phyloP scores from a whole-genome alignment of 257 asterid species.

The Salvia rosmarinus region DNA sequence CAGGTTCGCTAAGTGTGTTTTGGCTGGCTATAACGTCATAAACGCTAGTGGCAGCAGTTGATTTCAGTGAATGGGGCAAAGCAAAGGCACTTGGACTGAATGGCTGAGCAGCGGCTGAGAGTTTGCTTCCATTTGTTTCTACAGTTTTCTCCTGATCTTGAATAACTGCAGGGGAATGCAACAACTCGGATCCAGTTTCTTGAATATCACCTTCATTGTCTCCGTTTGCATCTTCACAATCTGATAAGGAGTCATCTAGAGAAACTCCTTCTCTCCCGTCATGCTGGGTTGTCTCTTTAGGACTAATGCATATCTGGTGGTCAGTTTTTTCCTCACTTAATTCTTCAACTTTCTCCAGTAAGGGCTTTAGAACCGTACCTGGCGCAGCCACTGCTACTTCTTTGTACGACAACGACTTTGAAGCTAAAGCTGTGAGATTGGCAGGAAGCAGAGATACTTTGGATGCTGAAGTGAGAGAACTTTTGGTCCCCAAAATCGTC shows the following conservation, averaged over 20 bases:
- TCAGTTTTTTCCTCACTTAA: constrained; percentile 64
- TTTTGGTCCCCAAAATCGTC: constrained; percentile 52
- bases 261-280: constrained; percentile 48
- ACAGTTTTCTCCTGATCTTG: constrained; percentile 66
- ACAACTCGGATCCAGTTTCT: constrained; percentile 49
- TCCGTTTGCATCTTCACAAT: constrained; percentile 50
- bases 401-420: constrained; percentile 88
- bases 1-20: constrained; percentile 60
- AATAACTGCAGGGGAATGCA: constrained; percentile 43
- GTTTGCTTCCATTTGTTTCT: constrained; percentile 81
- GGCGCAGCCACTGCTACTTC: constrained; percentile 96
- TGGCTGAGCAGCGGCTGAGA: constrained; percentile 93
- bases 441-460: constrained; percentile 56
- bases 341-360: constrained; percentile 82
- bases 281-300: constrained; percentile 56
- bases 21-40: constrained; percentile 71
- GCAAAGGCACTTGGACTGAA: constrained; percentile 79
- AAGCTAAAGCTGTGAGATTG: constrained; percentile 69
- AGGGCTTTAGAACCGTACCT: constrained; percentile 97
- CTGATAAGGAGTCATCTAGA: constrained; percentile 48
- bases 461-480: constrained; percentile 49
- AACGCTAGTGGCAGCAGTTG: constrained; percentile 54
- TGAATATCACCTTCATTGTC: constrained; percentile 49
- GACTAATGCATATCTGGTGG: constrained; percentile 57
- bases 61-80: constrained; percentile 47